These are phyloP conservation scores for Meripilus lineatus DNA, from an alignment of 1,284 basidiomycete genomes.

Conservation along the genomic window DNA sequence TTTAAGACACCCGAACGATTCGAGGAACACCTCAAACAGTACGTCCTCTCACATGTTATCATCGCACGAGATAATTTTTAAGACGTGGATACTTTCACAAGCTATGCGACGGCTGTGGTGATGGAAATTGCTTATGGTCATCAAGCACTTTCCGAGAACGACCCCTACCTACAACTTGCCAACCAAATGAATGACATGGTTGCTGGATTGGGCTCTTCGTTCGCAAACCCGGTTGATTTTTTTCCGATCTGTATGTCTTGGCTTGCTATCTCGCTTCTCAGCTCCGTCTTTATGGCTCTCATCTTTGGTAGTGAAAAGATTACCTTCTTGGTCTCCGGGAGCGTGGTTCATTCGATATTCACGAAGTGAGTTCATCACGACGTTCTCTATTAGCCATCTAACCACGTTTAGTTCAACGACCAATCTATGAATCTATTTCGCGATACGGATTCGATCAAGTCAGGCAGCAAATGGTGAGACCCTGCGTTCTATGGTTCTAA, in stretches of 20 bases:
- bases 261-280: not conserved
- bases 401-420: too few relatives aligned
- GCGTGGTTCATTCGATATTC: slow-evolving; percentile 14
- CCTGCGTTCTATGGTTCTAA: too few relatives aligned
- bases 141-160: slow-evolving; percentile 23
- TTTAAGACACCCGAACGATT: not conserved
- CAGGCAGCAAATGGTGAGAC: slow-evolving; percentile 17
- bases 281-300: not conserved
- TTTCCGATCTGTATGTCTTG: slow-evolving; percentile 5
- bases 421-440: slow-evolving; percentile 10
- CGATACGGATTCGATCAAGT: slow-evolving; percentile 18
- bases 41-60: too few relatives aligned
- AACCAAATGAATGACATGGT: slow-evolving; percentile 45
- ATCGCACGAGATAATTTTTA: too few relatives aligned
- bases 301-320: not conserved
- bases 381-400: too few relatives aligned
- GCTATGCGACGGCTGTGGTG: slow-evolving; percentile 36
- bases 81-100: not conserved
- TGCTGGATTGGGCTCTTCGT: slow-evolving; percentile 45
- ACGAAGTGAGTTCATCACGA: slow-evolving; percentile 5
- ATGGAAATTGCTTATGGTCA: slow-evolving; percentile 28
- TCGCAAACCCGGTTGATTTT: slow-evolving; percentile 12
- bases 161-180: slow-evolving; percentile 29
- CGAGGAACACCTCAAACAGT: not conserved
- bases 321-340: not conserved